These are phyloP conservation scores for Phoenix roebelenii DNA, from an alignment of 176 grass and related monocot species.

Conservation along the genomic window DNA sequence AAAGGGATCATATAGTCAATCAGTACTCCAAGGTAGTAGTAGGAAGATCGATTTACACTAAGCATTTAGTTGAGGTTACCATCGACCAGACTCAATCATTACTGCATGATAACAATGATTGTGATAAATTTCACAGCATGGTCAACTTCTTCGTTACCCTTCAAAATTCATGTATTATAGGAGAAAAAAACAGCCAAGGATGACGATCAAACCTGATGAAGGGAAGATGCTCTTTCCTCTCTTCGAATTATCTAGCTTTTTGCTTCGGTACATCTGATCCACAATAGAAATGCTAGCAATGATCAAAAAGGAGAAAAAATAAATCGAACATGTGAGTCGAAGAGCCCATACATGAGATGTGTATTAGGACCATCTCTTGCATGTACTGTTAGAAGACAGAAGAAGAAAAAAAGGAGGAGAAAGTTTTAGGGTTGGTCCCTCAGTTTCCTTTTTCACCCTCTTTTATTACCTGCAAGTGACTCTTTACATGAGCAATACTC, in stretches of 20 bases:
- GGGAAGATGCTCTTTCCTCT: conserved; percentile 37
- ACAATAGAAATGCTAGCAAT: background rate
- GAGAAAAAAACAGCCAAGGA: background rate
- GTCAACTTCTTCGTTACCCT: too few species aligned
- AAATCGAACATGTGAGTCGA: background rate
- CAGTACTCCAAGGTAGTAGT: too few species aligned
- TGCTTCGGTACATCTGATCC: conserved; percentile 91
- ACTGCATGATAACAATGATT: too few species aligned
- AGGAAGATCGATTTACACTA: too few species aligned
- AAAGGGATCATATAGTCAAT: too few species aligned
- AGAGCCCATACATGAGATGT: background rate
- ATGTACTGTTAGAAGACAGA: too few species aligned
- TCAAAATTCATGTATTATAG: background rate
- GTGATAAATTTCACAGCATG: too few species aligned
- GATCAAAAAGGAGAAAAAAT: background rate
- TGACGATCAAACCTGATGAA: conserved; percentile 41
- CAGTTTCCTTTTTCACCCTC: background rate
- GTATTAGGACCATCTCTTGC: background rate
- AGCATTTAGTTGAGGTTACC: too few species aligned
- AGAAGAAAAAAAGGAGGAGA: too few species aligned
- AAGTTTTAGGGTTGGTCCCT: background rate
- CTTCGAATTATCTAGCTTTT: conserved; percentile 63
- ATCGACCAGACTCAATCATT: too few species aligned
- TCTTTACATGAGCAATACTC: conserved; percentile 98
- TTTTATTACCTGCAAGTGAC: conserved; percentile 81